phyloP scores from a whole-genome alignment of 768 basidiomycete genomes.

The Pleurotus tuoliensis region DNA sequence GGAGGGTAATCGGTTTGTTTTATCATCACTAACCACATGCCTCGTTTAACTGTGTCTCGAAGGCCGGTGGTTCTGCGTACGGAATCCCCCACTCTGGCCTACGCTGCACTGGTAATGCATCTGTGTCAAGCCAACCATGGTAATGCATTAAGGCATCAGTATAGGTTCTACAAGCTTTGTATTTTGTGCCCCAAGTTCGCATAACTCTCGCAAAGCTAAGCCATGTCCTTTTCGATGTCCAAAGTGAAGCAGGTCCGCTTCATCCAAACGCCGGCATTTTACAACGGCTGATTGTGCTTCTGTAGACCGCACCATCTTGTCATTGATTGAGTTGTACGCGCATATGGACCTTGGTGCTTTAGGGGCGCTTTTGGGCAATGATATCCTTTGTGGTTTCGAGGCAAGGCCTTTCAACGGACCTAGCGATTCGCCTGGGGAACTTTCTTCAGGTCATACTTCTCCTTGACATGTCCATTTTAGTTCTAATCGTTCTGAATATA shows the following conservation, averaged over 20 bases:
- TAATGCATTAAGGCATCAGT: too few relatives aligned
- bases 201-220: slow-evolving; percentile 30
- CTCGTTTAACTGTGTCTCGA: slow-evolving; percentile 2
- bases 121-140: too few relatives aligned
- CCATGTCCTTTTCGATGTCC: slow-evolving; percentile 26
- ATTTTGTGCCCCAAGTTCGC: slow-evolving; percentile 69
- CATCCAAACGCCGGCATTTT: not conserved
- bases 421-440: slow-evolving; percentile 33
- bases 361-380: slow-evolving; percentile 50
- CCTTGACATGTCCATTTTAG: slow-evolving; percentile 3
- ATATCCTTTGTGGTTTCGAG: slow-evolving; percentile 42
- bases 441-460: slow-evolving; percentile 31
- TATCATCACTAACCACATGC: not conserved
- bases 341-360: slow-evolving; percentile 66
- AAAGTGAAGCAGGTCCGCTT: not conserved
- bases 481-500: not conserved
- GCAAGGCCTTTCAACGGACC: slow-evolving; percentile 33
- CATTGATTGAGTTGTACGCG: slow-evolving; percentile 61
- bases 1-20: slow-evolving; percentile 52
- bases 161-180: slow-evolving; percentile 56
- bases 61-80: slow-evolving; percentile 76
- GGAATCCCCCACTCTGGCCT: slow-evolving; percentile 42
- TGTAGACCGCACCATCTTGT: slow-evolving; percentile 48
- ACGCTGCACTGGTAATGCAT: slow-evolving; percentile 53
- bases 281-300: not conserved